Conservation (phyloP, 768 basidiomycete species). For the Boletellus sp. region DNA sequence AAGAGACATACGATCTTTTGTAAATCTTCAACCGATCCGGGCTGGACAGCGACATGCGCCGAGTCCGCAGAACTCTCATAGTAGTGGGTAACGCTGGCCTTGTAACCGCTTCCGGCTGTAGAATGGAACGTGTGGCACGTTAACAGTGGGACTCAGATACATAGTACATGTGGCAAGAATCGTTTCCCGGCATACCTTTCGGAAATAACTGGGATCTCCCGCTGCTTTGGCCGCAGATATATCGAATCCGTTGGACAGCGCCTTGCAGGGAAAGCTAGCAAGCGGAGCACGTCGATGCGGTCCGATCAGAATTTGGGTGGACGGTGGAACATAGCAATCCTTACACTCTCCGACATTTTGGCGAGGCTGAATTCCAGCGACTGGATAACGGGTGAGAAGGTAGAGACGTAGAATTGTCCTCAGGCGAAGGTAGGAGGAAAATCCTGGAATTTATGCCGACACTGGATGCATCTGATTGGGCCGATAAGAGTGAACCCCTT, state of each 20-base stretch:
- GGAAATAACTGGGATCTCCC: conserved; percentile 10
- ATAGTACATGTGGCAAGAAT: neutral
- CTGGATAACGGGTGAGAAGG: too few relatives aligned
- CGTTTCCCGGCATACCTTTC: conserved; percentile 3
- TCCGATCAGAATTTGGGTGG: too few relatives aligned
- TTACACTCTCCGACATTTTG: too few relatives aligned
- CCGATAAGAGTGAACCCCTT: too few relatives aligned
- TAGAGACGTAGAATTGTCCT: too few relatives aligned
- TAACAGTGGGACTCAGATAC: neutral
- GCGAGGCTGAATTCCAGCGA: too few relatives aligned
- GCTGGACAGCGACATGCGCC: conserved; percentile 10
- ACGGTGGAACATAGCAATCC: too few relatives aligned
- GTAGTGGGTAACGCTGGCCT: conserved; percentile 9
- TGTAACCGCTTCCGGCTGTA: conserved; percentile 13
- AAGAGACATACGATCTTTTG: conserved; percentile 6
- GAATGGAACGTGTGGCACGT: neutral
- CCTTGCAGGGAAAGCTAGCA: neutral
- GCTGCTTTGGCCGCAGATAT: neutral
- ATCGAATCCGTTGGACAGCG: neutral
- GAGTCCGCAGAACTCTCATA: conserved; percentile 12
- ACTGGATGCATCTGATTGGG: too few relatives aligned
- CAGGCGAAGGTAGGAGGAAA: too few relatives aligned
- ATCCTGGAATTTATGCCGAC: too few relatives aligned
- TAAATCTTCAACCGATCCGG: conserved; percentile 9
- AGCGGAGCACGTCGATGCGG: too few relatives aligned